These are phyloP conservation scores for Coemansia aciculifera DNA, from an alignment of 192 early-diverging fungal species.

Conservation along the genomic window DNA sequence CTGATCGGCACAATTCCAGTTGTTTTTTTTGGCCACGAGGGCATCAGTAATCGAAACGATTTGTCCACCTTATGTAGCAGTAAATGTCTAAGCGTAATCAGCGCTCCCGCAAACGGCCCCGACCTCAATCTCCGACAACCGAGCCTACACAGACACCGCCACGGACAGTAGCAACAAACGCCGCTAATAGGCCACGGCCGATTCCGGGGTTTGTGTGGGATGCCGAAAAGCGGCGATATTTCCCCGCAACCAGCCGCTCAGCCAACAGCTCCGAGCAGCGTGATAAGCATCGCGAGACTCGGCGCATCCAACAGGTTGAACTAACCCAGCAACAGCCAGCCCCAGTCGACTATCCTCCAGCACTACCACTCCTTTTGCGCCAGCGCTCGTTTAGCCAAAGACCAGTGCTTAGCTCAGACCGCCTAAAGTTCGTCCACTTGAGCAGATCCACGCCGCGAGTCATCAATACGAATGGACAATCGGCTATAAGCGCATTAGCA, in stretches of 20 bases:
- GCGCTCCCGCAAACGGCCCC: slow-evolving; percentile 14
- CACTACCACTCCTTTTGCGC: slow-evolving; percentile 19
- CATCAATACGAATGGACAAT: not conserved
- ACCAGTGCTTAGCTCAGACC: not conserved
- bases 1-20: no score
- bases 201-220: slow-evolving; percentile 52
- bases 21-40: not conserved
- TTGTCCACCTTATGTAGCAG: not conserved
- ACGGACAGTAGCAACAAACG: not conserved
- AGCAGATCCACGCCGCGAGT: slow-evolving; percentile 2
- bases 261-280: slow-evolving; percentile 23
- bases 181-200: slow-evolving; percentile 1
- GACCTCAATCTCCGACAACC: slow-evolving; percentile 1
- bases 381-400: slow-evolving; percentile 8
- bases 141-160: not conserved
- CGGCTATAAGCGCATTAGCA: slow-evolving; percentile 15
- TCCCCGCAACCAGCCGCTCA: slow-evolving; percentile 33
- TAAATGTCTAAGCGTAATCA: not conserved
- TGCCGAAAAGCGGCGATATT: slow-evolving; percentile 38
- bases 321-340: not conserved
- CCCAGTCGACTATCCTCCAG: not conserved
- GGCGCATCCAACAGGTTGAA: slow-evolving; percentile 8
- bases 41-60: no score
- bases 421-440: slow-evolving; percentile 10
- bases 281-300: slow-evolving; percentile 20